Conservation (phyloP, 2,329 filamentous ascomycete species). For the Diaporthe sp. region DNA sequence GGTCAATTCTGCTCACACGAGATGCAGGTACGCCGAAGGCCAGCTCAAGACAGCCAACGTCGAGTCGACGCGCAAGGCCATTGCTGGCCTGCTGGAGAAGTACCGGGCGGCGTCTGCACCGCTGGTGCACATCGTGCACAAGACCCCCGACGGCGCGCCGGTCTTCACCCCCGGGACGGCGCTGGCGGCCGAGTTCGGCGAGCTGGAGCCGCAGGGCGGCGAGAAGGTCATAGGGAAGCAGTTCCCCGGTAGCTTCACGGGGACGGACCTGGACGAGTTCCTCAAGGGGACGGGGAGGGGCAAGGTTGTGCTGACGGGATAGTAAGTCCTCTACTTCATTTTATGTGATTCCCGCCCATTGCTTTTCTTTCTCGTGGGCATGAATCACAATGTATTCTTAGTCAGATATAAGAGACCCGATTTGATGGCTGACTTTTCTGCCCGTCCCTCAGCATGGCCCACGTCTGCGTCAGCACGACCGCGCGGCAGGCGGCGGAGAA, state of each 20-base stretch:
- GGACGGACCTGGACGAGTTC: slow-evolving; percentile 69
- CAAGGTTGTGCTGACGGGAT: slow-evolving; percentile 73
- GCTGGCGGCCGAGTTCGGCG: slow-evolving; percentile 72
- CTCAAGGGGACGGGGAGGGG: slow-evolving; percentile 64
- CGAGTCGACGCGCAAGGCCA: slow-evolving; percentile 65
- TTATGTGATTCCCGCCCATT: neutral
- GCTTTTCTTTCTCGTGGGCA: neutral
- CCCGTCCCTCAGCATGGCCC: slow-evolving; percentile 55
- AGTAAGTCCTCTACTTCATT: slow-evolving; percentile 61
- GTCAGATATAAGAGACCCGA: neutral
- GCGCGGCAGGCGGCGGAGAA: slow-evolving; percentile 71
- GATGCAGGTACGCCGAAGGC: slow-evolving; percentile 62
- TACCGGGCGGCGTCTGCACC: slow-evolving; percentile 67
- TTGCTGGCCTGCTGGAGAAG: slow-evolving; percentile 67
- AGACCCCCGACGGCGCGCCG: slow-evolving; percentile 70
- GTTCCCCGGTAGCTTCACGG: slow-evolving; percentile 70
- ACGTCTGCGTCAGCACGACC: slow-evolving; percentile 75
- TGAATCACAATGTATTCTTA: neutral
- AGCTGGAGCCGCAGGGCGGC: slow-evolving; percentile 64
- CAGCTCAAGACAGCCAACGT: slow-evolving; percentile 69
- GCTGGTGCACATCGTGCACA: slow-evolving; percentile 73
- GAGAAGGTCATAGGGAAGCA: slow-evolving; percentile 73
- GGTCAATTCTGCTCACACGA: neutral
- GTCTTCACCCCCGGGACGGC: slow-evolving; percentile 75
- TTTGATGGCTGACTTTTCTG: slow-evolving; percentile 5